Evolutionary conservation across 495 filamentous ascomycete species (phyloP), one percentile per base, ranked within the genome.

Genomic region (Bacidia gigantensis): DNA sequence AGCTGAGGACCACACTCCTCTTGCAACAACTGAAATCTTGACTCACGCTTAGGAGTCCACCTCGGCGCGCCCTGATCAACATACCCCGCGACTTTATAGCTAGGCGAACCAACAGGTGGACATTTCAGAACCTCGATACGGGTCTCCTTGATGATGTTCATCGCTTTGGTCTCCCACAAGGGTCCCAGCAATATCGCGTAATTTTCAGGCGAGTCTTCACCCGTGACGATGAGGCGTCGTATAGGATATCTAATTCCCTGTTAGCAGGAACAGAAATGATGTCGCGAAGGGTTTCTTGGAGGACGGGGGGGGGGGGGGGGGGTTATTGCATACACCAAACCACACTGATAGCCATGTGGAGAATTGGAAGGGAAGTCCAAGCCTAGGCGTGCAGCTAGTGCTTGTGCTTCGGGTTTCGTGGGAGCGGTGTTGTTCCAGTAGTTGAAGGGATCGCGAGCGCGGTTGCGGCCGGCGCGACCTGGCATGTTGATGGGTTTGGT

Each of bases 331-430:
- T 14, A 39, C 46, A 21, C 39, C 2, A 39, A 25, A 11, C 26
- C 40, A 7, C 20, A n/a, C n/a, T n/a, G n/a, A n/a, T n/a, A n/a
- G n/a, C n/a, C n/a, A n/a, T n/a, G n/a, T n/a, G n/a, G n/a, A n/a
- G n/a, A 7, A 14, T 35, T 22, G 26, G 23, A 1, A 39, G 39
- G 18, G 12, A 46, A 50, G 11, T 39, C 29, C 11, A 54, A 42
- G 39, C n/a, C 41, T 21, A 54, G n/a, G 24, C 51, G 26, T n/a
- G 38, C 26, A 18, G 51, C 38, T 11, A 50, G 50, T 26, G 55
- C 50, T 32, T 26, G 39, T 22, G 26, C 50, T 26, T 54, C 45
- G 21, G 54, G 20, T 42, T 46, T 52, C 24, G 39, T 54, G 24
- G 22, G 17, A 14, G 32, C 26, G 29, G 22, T 50, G 24, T 46